Evolutionary conservation across 805 yeast genomes (phyloP), one percentile per base, ranked within the genome.

Genomic region (Hanseniaspora guilliermondii): DNA sequence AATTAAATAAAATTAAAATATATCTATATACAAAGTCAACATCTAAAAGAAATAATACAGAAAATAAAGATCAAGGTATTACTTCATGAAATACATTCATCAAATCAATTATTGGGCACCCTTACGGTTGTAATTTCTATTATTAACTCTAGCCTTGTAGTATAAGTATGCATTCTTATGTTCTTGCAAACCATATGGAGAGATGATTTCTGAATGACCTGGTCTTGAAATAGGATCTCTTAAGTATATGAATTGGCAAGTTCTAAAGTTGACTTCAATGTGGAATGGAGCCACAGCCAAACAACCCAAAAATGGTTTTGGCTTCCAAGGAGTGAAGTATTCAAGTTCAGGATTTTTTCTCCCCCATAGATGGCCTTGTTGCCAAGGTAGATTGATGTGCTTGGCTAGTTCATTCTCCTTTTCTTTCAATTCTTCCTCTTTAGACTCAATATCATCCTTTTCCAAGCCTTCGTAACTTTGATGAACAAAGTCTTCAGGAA

Each of bases 191-290:
- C 83, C 82, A 68, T 83, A 87, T 53, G 98, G 98, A 55, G 96
- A 75, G 58, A 93, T 85, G 57, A 93, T 95, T 73, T 93, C 98
- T 33, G 96, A 85, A 65, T 86, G 89, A 56, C 96, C 97, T 6
- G 97, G 96, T 68, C 97, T 80, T 14, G 97, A 95, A 49, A 93
- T 88, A 16, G 98, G 98, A 68, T 93, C 95, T 70, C 97, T 83
- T 68, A 93, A 71, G 69, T 91, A 93, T n/a, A 93, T 85, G 5
- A 96, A 97, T 67, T 89, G 96, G 67, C 97, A 91, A 5, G 97
- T 87, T 58, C 78, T 77, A 68, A 86, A 91, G 22, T 95, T 85
- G 45, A 93, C 73, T 71, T 93, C 97, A 53, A 93, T 73, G 69
- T 93, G 97, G 58, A 85, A 82, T 30, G 98, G 98, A 63, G 87